Base-by-base conservation (phyloP, 2,329 filamentous ascomycete species). In the Pseudogymnoascus sp. region DNA sequence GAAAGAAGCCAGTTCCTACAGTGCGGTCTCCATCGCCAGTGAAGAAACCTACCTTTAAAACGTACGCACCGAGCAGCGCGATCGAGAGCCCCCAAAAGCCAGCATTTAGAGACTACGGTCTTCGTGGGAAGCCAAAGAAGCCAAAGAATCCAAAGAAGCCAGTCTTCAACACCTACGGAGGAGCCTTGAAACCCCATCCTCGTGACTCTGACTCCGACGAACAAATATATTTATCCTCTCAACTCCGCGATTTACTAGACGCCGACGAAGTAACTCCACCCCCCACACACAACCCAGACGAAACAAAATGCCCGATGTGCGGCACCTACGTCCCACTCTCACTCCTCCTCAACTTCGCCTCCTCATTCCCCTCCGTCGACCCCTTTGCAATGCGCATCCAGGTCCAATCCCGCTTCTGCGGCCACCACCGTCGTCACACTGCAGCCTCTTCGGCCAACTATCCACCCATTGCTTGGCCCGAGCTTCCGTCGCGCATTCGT, bases 401-500 rank as follows among this genome's bases (percentile, higher is more conserved):
- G n/a, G 31, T 35, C 31, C 56, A 60, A 18, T 35, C 56, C 11
- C 18, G 16, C 31, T 60, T 60, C 56, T 60, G 56, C 35, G 21
- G 11, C 31, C 56, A 60, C 31, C 56, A 60, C 14, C 56, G 56
- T 16, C 56, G 35, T 21, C 31, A 60, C 16, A 35, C 56, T 12
- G 56, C 56, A 11, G 37, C 38, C 2, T 61, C 35, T 68, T 60
- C 56, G 5, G 31, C 7, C 8, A 38, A n/a, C 0, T 94, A 93
- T 71, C 91, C 91, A 0, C 72, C 75, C 0, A 88, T 96, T 61
- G 76, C 90, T 64, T 96, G 91, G 90, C 73, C 75, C 0, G 70
- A 67, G 0, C 78, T 95, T 23, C 79, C 84, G 16, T 65, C 71
- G 3, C 84, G 90, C 5, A 82, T 92, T 31, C 71, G 76, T 3